A percentile compares a stretch with the other conserved stretches of the same genome.
These are phyloP conservation scores for Suillus ampliporus DNA, from an alignment of 768 basidiomycete genomes.

Conservation along the genomic window DNA sequence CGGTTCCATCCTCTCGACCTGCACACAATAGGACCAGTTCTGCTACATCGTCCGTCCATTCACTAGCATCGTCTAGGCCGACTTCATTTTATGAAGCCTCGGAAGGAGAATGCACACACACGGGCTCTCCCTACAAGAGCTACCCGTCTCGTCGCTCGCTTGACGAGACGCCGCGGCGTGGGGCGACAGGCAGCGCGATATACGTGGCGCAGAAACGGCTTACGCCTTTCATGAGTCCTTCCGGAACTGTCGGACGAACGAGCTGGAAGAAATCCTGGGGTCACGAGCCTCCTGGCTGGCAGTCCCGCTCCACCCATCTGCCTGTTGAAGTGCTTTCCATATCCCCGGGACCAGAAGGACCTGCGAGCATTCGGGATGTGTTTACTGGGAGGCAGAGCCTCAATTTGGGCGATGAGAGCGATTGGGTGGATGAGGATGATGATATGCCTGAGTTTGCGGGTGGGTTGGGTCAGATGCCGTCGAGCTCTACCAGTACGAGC, in stretches of 20 bases:
- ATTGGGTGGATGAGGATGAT: constrained; percentile 91
- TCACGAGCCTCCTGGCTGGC: constrained; percentile 85
- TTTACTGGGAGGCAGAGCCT: constrained; percentile 73
- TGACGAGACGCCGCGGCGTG: constrained; percentile 52
- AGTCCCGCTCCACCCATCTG: constrained; percentile 62
- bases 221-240: constrained; percentile 71
- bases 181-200: constrained; percentile 51
- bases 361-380: constrained; percentile 70
- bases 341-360: constrained; percentile 49
- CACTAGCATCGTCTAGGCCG: constrained; percentile 75
- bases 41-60: constrained; percentile 77
- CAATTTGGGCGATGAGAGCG: constrained; percentile 75
- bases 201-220: constrained; percentile 85
- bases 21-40: constrained; percentile 78
- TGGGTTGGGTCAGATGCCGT: constrained; percentile 69
- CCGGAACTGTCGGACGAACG: constrained; percentile 60
- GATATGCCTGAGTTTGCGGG: constrained; percentile 74
- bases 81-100: constrained; percentile 79
- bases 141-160: constrained; percentile 51
- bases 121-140: constrained; percentile 65
- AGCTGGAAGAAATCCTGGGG: constrained; percentile 95
- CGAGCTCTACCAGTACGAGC: constrained; percentile 31
- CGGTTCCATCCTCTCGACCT: constrained; percentile 44
- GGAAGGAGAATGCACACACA: constrained; percentile 68
- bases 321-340: constrained; percentile 83